Conservation (phyloP, 2,329 filamentous ascomycete species). For the Talaromyces piceae region DNA sequence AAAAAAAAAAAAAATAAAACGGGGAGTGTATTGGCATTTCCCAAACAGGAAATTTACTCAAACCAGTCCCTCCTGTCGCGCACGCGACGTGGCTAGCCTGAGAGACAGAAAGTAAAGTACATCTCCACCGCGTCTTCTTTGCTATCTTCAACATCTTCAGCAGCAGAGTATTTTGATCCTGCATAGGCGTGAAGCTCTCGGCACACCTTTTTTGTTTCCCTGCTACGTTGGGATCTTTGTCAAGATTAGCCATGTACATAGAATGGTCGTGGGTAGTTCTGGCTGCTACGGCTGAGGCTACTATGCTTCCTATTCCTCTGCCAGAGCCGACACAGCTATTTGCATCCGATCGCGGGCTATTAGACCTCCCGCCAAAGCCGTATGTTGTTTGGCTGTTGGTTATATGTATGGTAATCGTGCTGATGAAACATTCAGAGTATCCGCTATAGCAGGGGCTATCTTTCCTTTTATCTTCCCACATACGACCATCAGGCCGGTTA, state of each 20-base stretch:
- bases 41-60: background rate
- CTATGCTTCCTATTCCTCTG: conserved; percentile 5
- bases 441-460: conserved; percentile 5
- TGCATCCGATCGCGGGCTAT: conserved; percentile 2
- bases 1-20: too few relatives aligned
- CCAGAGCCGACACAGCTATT: conserved; percentile 9
- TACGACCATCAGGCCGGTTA: background rate
- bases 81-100: background rate
- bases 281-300: conserved; percentile 8
- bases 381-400: background rate
- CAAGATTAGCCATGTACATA: conserved; percentile 8
- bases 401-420: background rate
- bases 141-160: background rate
- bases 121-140: too few relatives aligned
- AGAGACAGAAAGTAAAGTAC: background rate
- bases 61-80: background rate
- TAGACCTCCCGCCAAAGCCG: conserved; percentile 6
- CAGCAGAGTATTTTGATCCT: background rate
- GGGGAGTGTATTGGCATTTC: background rate
- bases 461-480: conserved; percentile 3
- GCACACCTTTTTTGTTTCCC: too few relatives aligned
- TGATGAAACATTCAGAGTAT: conserved; percentile 2
- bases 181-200: too few relatives aligned
- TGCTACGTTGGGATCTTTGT: background rate
- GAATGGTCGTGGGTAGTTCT: conserved; percentile 10